Conservation (phyloP, 179 eudicot genomes). For the Sideroxylon spinosum region DNA sequence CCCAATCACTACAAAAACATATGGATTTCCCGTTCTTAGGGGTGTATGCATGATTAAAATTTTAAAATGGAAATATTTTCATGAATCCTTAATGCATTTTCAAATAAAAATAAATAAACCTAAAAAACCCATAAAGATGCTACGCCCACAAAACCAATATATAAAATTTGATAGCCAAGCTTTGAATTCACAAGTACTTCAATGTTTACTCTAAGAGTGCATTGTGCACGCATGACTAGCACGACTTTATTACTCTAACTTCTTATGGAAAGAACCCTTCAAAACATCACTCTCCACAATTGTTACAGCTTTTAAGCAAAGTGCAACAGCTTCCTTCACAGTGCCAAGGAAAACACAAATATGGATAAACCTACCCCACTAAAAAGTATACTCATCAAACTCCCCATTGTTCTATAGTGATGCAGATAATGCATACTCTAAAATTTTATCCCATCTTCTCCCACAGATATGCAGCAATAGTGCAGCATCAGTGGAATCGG, state of each 20-base stretch:
- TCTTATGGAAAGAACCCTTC: not conserved
- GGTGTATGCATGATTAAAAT: too few relatives aligned
- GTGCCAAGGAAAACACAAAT: not conserved
- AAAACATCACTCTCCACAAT: not conserved
- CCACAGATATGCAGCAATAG: not conserved
- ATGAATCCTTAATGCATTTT: too few relatives aligned
- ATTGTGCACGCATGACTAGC: not conserved
- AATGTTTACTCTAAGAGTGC: not conserved
- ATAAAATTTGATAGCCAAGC: not conserved
- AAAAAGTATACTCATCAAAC: not conserved
- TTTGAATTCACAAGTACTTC: not conserved
- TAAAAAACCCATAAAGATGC: not conserved
- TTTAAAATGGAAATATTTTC: too few relatives aligned
- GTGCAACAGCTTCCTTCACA: not conserved
- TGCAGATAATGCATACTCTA: not conserved
- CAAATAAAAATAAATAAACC: not conserved
- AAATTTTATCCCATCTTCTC: not conserved
- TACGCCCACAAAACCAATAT: not conserved
- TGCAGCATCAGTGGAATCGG: not conserved
- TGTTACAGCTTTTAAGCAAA: not conserved
- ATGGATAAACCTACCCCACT: not conserved
- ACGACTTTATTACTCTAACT: not conserved
- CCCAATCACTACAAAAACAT: too few relatives aligned
- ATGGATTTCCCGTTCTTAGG: too few relatives aligned
- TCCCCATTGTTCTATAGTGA: not conserved